Conservation (phyloP, 2,329 filamentous ascomycete species). For the Exserohilum rostratum region DNA sequence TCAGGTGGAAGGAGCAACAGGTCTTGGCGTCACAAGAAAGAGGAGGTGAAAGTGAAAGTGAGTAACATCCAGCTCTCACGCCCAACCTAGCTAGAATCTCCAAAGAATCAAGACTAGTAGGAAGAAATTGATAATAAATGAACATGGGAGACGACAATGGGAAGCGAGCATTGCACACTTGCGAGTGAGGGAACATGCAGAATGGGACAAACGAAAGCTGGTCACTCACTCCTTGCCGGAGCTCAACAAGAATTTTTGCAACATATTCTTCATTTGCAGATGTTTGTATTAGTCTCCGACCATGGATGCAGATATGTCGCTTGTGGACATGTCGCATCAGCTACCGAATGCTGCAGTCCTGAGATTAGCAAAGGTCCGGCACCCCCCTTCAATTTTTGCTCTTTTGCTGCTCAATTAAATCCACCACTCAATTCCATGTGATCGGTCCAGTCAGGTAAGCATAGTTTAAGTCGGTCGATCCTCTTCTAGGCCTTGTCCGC, state of each 20-base stretch:
- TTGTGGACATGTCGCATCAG: slow-evolving; percentile 4
- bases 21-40: slow-evolving; percentile 4
- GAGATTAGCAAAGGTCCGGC: not conserved
- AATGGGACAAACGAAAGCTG: not conserved
- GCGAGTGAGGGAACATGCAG: not conserved
- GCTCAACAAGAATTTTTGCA: not conserved
- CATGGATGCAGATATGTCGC: slow-evolving; percentile 26
- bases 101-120: no score
- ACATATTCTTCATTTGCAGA: slow-evolving; percentile 17
- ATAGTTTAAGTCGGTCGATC: slow-evolving; percentile 10
- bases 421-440: not conserved
- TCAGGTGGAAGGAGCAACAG: slow-evolving; percentile 10
- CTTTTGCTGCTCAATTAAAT: not conserved
- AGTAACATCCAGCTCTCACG: not conserved
- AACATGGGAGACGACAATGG: not conserved
- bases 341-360: slow-evolving; percentile 8
- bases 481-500: slow-evolving; percentile 22
- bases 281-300: not conserved
- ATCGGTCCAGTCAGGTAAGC: slow-evolving; percentile 2
- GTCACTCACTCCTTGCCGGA: not conserved
- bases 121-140: not conserved
- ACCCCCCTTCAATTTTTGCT: not conserved
- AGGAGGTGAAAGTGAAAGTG: slow-evolving; percentile 19
- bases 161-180: not conserved
- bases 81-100: not conserved